Conservation (phyloP, 108 stramenopile genomes). For the Asterionellopsis glacialis region DNA sequence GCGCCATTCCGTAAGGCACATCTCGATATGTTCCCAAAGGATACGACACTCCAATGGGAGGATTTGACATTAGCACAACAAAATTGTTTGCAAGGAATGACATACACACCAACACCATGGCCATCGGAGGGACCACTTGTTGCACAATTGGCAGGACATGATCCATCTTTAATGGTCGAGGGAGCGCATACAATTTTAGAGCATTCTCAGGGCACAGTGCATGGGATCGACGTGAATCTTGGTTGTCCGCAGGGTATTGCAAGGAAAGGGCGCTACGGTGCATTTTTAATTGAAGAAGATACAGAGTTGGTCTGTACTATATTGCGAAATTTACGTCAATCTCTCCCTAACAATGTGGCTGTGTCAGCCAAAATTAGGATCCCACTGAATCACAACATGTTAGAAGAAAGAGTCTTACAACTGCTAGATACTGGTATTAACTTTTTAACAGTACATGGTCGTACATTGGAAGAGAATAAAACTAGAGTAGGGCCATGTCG, state of each 20-base stretch:
- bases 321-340: slow-evolving; percentile 41
- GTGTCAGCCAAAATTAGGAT: slow-evolving; percentile 81
- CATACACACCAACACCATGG: not conserved
- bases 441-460: slow-evolving; percentile 93
- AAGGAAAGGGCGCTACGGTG: slow-evolving; percentile 89
- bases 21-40: slow-evolving; percentile 69
- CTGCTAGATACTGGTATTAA: slow-evolving; percentile 79
- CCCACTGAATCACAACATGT: slow-evolving; percentile 33
- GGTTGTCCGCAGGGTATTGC: slow-evolving; percentile 98
- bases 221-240: slow-evolving; percentile 92
- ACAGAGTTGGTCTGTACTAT: slow-evolving; percentile 40
- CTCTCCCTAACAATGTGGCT: slow-evolving; percentile 41
- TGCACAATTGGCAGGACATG: slow-evolving; percentile 92
- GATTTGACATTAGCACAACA: slow-evolving; percentile 14
- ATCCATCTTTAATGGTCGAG: slow-evolving; percentile 66
- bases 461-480: slow-evolving; percentile 91
- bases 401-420: slow-evolving; percentile 45
- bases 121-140: slow-evolving; percentile 45
- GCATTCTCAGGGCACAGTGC: slow-evolving; percentile 13
- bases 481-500: slow-evolving; percentile 50
- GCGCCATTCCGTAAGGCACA: slow-evolving; percentile 54
- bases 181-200: slow-evolving; percentile 78
- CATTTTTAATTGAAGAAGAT: slow-evolving; percentile 92
- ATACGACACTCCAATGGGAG: not conserved
- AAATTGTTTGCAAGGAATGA: slow-evolving; percentile 13